Evolutionary conservation across 2,329 filamentous ascomycete species (phyloP).

Genomic region (Fusarium sp.): DNA sequence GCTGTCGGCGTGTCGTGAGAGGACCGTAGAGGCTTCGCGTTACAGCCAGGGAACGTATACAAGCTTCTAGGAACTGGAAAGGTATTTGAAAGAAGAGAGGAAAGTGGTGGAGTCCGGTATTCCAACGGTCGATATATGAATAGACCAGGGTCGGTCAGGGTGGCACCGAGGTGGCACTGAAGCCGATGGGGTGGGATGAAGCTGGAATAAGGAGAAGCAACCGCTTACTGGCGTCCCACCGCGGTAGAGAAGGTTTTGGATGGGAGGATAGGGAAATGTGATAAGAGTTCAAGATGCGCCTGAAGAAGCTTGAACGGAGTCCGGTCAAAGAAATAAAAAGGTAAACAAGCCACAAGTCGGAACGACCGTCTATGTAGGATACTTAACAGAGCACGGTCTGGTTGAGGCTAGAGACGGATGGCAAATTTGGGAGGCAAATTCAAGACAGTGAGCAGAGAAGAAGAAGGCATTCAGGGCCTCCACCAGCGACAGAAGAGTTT

Average conservation of each 20-base stretch:
- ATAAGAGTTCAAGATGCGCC: constrained; percentile 8
- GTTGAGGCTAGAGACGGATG: constrained; percentile 27
- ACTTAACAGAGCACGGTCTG: constrained; percentile 20
- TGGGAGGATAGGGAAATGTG: background rate
- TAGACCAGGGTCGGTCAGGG: constrained; percentile 33
- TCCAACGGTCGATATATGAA: constrained; percentile 39
- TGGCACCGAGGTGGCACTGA: constrained; percentile 38
- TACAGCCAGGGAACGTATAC: background rate
- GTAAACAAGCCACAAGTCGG: constrained; percentile 26
- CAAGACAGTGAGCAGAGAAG: constrained; percentile 9
- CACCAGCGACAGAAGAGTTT: constrained; percentile 36
- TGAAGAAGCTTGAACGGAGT: constrained; percentile 13
- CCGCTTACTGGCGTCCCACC: constrained; percentile 18
- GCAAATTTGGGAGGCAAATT: constrained; percentile 32
- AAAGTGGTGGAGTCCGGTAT: constrained; percentile 28
- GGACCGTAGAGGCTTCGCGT: background rate
- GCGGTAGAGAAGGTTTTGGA: constrained; percentile 6
- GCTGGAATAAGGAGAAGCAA: constrained; percentile 21
- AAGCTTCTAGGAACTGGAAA: background rate
- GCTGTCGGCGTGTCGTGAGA: background rate
- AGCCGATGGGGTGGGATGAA: constrained; percentile 22
- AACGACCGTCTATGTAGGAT: constrained; percentile 18
- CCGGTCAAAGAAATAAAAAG: constrained; percentile 6
- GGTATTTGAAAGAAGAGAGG: constrained; percentile 23
- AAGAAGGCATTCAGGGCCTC: constrained; percentile 40